Base-by-base conservation (phyloP, 225 moss, liverwort and hornwort genomes). In the Takakia lepidozioides region DNA sequence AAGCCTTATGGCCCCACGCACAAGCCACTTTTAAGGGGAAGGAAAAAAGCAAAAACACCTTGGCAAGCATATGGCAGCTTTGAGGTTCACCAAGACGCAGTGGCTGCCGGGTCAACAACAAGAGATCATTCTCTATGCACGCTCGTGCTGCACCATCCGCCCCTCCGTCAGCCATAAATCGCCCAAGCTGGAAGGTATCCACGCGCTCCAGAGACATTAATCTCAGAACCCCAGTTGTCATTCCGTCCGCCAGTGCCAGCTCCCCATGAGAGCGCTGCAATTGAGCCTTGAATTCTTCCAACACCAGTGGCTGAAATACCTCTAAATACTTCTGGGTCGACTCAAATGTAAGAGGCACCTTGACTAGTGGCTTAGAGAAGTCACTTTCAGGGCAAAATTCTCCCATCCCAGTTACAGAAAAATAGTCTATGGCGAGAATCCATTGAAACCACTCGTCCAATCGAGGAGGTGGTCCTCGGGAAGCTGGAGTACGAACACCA, bases 251-350 rank as follows among this genome's bases (percentile, higher is more conserved):
- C 30, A 79, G 29, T 16, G 63, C 49, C 21, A 87, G 38, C 20
- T 91, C 91, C 53, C 57, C 64, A 38, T 66, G 68, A 3, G 75
- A 56, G 44, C 74, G 78, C 51, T 70, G 69, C 43, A 98, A 62
- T 51, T 98, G 98, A 51, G 98, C 87, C 64, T 85, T 91, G 40
- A 98, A 91, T 63, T 98, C 98, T 51, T 98, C 98, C 66, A 98
- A 59, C 50, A 98, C 71, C 56, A 98, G 63, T 30, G 98, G 91
- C 58, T 81, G 84, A 49, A 87, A 88, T 29, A 76, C 49, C 21
- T 66, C 75, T 71, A 76, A 63, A 64, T 98, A 91, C 28, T 83
- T 73, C 48, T 74, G 75, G 14, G 69, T 59, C 40, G 98, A 85
- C 20, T 62, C 63, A 56, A 98, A 98, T 49, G 59, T 76, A 27